A percentile compares a stretch with the other conserved stretches of the same genome.
These are phyloP conservation scores for Houttuynia cordata DNA, from an alignment of 164 flowering plant species.

Conservation along the genomic window DNA sequence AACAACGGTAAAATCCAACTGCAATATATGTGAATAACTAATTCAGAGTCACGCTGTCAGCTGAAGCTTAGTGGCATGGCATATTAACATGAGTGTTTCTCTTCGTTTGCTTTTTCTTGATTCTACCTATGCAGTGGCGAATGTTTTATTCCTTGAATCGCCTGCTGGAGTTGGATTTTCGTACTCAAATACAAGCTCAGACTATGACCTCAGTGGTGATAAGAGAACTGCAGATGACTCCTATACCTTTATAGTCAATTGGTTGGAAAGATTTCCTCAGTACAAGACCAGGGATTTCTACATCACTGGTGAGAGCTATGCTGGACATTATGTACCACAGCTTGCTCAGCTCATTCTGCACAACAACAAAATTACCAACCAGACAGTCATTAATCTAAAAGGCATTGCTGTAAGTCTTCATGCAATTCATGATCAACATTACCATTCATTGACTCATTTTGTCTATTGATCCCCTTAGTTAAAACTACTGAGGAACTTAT, in stretches of 20 bases:
- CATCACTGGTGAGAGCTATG: conserved; percentile 23
- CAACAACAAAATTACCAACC: conserved; percentile 15
- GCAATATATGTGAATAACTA: too few species aligned
- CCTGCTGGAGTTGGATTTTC: conserved; percentile 34
- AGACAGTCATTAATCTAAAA: conserved; percentile 18
- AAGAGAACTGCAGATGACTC: conserved; percentile 18
- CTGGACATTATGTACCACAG: conserved; percentile 23
- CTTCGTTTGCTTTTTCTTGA: too few species aligned
- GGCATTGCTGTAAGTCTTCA: conserved; percentile 17
- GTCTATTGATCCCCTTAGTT: background rate
- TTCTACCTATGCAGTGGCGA: conserved; percentile 15
- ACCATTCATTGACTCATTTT: background rate
- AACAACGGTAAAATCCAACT: conserved; percentile 10
- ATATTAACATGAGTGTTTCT: too few species aligned
- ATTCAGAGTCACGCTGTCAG: background rate
- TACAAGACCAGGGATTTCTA: conserved; percentile 25
- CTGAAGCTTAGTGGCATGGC: background rate
- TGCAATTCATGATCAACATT: background rate
- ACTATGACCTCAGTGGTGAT: conserved; percentile 19
- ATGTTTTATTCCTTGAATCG: conserved; percentile 30
- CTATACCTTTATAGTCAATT: conserved; percentile 13
- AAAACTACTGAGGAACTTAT: background rate
- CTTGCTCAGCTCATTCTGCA: conserved; percentile 19
- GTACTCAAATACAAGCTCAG: conserved; percentile 20
- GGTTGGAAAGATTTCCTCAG: conserved; percentile 27